phyloP scores from a whole-genome alignment of 192 early-diverging fungal species.

The Podila horticola region DNA sequence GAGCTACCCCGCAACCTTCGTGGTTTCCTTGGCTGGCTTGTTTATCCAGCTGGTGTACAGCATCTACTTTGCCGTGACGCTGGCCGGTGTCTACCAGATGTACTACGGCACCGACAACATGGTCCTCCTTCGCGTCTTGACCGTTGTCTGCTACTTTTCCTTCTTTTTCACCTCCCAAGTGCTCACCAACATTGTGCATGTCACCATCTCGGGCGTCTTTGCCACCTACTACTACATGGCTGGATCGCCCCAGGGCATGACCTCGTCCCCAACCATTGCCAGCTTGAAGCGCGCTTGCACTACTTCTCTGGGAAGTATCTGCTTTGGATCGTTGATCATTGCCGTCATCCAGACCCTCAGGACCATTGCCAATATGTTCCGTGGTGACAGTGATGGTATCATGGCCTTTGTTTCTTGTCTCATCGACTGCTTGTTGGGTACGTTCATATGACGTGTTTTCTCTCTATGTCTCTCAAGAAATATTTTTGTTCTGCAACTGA shows the following conservation, averaged over 20 bases:
- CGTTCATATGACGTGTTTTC: no score
- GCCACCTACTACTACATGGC: conserved; percentile 83
- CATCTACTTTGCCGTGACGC: conserved; percentile 69
- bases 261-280: conserved; percentile 66
- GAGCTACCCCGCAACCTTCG: conserved; percentile 75
- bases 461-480: no score
- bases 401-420: conserved; percentile 48
- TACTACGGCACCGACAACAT: conserved; percentile 25
- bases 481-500: no score
- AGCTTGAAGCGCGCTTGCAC: conserved; percentile 83
- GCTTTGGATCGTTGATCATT: conserved; percentile 78
- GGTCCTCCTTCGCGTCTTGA: conserved; percentile 58
- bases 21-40: conserved; percentile 71
- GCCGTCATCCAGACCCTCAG: conserved; percentile 73
- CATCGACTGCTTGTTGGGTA: conserved; percentile 53
- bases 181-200: conserved; percentile 76
- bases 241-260: conserved; percentile 54
- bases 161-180: conserved; percentile 87
- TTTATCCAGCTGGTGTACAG: conserved; percentile 66
- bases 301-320: conserved; percentile 83
- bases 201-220: conserved; percentile 81
- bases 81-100: conserved; percentile 64
- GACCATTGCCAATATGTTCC: conserved; percentile 51
- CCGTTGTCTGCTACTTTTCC: conserved; percentile 69
- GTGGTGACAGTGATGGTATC: conserved; percentile 41